Evolutionary conservation across 306 rosid genomes (phyloP), one percentile per base, ranked within the genome.

Genomic region (Fagus sylvatica): DNA sequence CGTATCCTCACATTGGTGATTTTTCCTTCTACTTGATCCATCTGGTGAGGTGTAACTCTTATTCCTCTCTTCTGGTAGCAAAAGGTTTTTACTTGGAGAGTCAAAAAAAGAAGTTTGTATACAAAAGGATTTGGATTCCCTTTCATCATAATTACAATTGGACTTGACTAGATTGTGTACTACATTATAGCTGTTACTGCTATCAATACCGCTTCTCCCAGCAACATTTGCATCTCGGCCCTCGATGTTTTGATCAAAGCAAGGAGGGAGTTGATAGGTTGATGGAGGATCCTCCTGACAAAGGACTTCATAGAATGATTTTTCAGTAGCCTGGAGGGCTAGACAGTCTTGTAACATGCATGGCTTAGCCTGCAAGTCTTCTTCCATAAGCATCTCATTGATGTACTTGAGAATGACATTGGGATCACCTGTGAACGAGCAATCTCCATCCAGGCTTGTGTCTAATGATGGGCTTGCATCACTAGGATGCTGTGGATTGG

Each of bases 241-340:
- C 36, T 41, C 80, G 2, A 67, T 1, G 49, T 61, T 80, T 51
- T 72, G 79, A 41, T 79, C 8, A 28, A 49, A 48, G 74, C 57
- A 32, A 39, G 32, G 9, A 75, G 22, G 37, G 2, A 15, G 53
- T 46, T 79, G 82, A 73, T 54, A 12, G 39, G 33, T 43, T 36
- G 86, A 37, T 41, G 93, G 77, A 53, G 86, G 85, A 67, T 83
- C 70, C 5, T 71, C 71, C 70, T 85, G 81, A 7, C 82, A 88
- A 43, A 94, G 87, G 54, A 59, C 95, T 48, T 94, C 97, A 61
- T 87, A 85, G 66, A 94, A 88, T 1, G 97, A 94, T 57, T 91
- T 92, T 76, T 94, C 98, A 37, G 97, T 89, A 36, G 97, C 90
- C 49, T 86, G 92, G 81, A 94, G 98, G 28, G 84, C 87, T 76